phyloP scores from a whole-genome alignment of 2,329 filamentous ascomycete species.

The Pestalotiopsis sp. region DNA sequence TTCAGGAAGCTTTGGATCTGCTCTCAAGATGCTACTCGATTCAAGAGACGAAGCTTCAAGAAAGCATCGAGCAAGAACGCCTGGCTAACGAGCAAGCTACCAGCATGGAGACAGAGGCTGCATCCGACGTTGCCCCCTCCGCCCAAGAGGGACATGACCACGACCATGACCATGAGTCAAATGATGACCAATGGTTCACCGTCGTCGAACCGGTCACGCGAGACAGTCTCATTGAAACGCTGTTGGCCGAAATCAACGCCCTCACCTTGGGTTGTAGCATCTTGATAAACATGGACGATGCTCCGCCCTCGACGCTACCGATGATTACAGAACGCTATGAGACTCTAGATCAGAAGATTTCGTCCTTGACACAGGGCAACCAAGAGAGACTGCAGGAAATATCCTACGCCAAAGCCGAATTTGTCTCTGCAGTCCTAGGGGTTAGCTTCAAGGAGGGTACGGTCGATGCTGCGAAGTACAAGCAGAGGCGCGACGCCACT shows the following conservation, averaged over 20 bases:
- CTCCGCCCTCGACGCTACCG: constrained; percentile 42
- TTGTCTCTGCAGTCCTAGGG: constrained; percentile 27
- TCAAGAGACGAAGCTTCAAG: constrained; percentile 45
- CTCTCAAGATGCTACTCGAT: constrained; percentile 47
- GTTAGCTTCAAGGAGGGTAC: constrained; percentile 24
- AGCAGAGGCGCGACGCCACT: constrained; percentile 26
- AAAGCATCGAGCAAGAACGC: constrained; percentile 35
- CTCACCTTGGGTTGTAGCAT: constrained; percentile 54
- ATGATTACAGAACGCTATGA: constrained; percentile 60
- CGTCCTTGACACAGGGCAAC: constrained; percentile 18
- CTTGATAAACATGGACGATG: constrained; percentile 40
- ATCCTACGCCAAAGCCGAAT: constrained; percentile 26
- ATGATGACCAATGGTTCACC: constrained; percentile 63
- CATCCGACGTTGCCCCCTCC: constrained; percentile 14
- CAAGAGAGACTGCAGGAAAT: constrained; percentile 26
- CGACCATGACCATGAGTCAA: constrained; percentile 15
- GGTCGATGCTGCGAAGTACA: constrained; percentile 28
- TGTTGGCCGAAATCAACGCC: constrained; percentile 63
- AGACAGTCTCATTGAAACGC: constrained; percentile 67
- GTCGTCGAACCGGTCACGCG: constrained; percentile 69
- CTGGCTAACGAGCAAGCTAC: constrained; percentile 34
- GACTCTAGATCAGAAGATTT: constrained; percentile 46
- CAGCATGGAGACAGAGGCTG: constrained; percentile 16
- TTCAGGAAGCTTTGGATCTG: constrained; percentile 29
- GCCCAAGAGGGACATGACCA: constrained; percentile 23